A percentile compares a stretch with the other conserved stretches of the same genome.
These are phyloP conservation scores for Cryptococcus sp. DNA, from an alignment of 1,284 basidiomycete species.

Conservation along the genomic window DNA sequence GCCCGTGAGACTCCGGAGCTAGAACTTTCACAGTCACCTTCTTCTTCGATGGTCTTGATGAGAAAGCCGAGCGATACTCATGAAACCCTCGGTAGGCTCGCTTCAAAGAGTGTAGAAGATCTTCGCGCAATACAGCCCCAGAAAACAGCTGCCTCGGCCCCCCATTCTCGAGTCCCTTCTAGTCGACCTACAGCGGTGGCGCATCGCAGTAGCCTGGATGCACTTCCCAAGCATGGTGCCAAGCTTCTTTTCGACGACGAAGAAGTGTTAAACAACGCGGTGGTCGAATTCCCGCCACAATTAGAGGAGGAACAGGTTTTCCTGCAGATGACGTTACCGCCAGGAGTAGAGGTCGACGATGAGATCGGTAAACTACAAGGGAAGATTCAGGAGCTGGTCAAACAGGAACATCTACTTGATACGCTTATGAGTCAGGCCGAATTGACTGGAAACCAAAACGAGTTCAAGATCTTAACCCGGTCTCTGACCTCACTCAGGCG, in stretches of 20 bases:
- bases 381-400: slow-evolving; percentile 68
- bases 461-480: slow-evolving; percentile 72
- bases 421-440: slow-evolving; percentile 89
- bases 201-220: slow-evolving; percentile 1
- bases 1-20: neutral
- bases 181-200: neutral
- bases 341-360: slow-evolving; percentile 75
- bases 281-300: slow-evolving; percentile 5
- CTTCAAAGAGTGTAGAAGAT: slow-evolving; percentile 35
- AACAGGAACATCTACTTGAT: slow-evolving; percentile 76
- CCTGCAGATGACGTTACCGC: slow-evolving; percentile 70
- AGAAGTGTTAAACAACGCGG: slow-evolving; percentile 8
- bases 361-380: slow-evolving; percentile 72
- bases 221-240: slow-evolving; percentile 3
- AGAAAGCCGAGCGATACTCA: slow-evolving; percentile 3
- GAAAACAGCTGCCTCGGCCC: slow-evolving; percentile 4
- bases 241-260: slow-evolving; percentile 44
- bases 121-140: slow-evolving; percentile 6
- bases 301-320: slow-evolving; percentile 48
- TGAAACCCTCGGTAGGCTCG: slow-evolving; percentile 10
- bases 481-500: slow-evolving; percentile 75
- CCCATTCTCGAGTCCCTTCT: slow-evolving; percentile 9
- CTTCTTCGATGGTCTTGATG: slow-evolving; percentile 21
- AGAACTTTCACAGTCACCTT: slow-evolving; percentile 10
- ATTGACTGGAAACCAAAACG: slow-evolving; percentile 79